Evolutionary conservation across 2,329 filamentous ascomycete species (phyloP), one percentile per base, ranked within the genome.

Genomic region (Hansfordia pulvinata): DNA sequence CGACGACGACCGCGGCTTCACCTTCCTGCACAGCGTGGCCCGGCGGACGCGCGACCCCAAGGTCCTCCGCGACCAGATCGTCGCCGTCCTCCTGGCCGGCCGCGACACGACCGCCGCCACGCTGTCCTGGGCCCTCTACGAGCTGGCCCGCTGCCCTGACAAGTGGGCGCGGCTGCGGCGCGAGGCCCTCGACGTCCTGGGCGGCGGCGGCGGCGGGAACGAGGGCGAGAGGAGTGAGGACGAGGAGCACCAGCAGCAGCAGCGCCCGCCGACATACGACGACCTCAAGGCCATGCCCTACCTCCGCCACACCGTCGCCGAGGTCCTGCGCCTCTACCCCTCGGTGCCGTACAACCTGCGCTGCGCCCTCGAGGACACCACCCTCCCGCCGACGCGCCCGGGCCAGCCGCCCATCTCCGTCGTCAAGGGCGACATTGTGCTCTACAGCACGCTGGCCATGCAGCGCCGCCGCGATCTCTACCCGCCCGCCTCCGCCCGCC

Each of bases 1-100:
- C 42, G 59, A 67, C 39, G 61, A 62, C 25, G 75, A 76, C 42
- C 59, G 66, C 39, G 61, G 62, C 25, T 79, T 81, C 40, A 84
- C 76, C 1, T 85, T 88, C 52, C 62, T 86, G n/a, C 76, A 86
- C 45, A 76, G 76, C 28, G 65, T 88, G 8, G 78, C 77, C 10
- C 62, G 62, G 10, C 76, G 74, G 47, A 86, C 80, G 0, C 67
- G 75, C 9, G 58, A 68, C 29, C 53, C 55, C 1, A 61, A 61
- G 19, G 62, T 77, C 8, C 64, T 88, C 17, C 74, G 81, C n/a
- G 79, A 86, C 47, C 79, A 86, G 44, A 61, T 85, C 21, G 69
- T 83, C 25, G 72, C 74, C 7, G 64, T 86, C 8, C 63, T 88
- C 2, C 61, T 84, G 8, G 79, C 78, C 4, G 79, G 76, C 4